Evolutionary conservation across 139 green algal species (phyloP), one percentile per base, ranked within the genome.

Genomic region (Chlamydomonas schloesseri): DNA sequence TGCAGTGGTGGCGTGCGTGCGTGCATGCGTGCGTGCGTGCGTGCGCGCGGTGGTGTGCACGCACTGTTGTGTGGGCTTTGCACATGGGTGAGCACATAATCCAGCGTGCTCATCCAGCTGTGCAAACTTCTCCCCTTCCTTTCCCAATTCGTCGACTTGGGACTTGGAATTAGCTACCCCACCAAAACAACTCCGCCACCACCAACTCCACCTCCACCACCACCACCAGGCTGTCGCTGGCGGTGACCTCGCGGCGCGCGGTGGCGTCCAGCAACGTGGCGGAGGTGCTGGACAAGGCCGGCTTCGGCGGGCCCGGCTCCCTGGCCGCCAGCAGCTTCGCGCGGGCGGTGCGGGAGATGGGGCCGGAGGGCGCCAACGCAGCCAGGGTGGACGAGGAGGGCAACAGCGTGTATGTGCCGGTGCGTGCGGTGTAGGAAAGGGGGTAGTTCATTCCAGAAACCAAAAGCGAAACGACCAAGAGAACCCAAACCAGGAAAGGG

Each of bases 141-240:
- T 14, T 57, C 50, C 50, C n/a, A n/a, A n/a, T n/a, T n/a, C n/a
- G n/a, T n/a, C n/a, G n/a, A n/a, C n/a, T n/a, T n/a, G n/a, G n/a
- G n/a, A n/a, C n/a, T n/a, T n/a, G n/a, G n/a, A n/a, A n/a, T n/a
- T n/a, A n/a, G n/a, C n/a, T n/a, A 57, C 50, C 11, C 11, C 50
- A 11, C 50, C 11, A 21, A 21, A 15, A 15, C 53, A 15, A 58
- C 53, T 58, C 34, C 50, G 10, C 33, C 55, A 31, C n/a, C 73
- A 23, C 55, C 31, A 20, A 21, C 55, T 20, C 55, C 31, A 24
- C 24, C 5, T 20, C 29, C 73, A 34, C 34, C 34, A 31, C 46
- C n/a, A 29, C 33, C 10, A 10, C n/a, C 75, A 82, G 75, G 76
- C 34, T 83, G 11, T 62, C 62, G 58, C 33, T 83, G n/a, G 17